Evolutionary conservation across 768 basidiomycete genomes (phyloP), one percentile per base, ranked within the genome.

Genomic region (Naganishia kalamii): DNA sequence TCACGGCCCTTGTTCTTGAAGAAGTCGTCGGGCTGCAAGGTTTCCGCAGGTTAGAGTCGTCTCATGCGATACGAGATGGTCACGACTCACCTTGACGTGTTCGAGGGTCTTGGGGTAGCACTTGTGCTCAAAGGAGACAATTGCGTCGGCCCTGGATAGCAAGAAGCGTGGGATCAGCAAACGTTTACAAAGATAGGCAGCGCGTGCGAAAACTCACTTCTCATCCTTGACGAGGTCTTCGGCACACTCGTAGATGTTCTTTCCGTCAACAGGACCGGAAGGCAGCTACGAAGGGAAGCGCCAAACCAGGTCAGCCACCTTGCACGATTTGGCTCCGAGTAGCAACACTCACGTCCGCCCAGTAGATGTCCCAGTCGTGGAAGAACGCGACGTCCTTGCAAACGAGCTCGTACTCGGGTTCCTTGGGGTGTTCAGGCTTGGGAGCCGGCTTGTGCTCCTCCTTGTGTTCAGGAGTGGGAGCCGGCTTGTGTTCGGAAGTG

Each of bases 71-170:
- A 23, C 11, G 19, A n/a, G n/a, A n/a, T 10, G 37, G 23, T n/a
- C 13, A 25, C 13, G 23, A 35, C 54, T 41, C 35, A 57, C 54
- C 35, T 37, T 4, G 54, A 57, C 19, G 54, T 41, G 27, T 33
- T 57, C 54, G 13, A 57, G 54, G 12, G 54, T 40, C 54, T 57
- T 57, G 54, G 54, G 54, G 21, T 57, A 57, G 35, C 54, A 57
- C 3, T 23, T 37, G 54, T 35, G 35, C 1, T 57, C 37, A 27
- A 7, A 57, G 23, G 54, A 37, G 19, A 57, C 54, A 23, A 35
- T 57, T 23, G 54, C 54, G 35, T 57, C 54, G 19, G 35, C 37
- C 21, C 54, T 57, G 35, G 11, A 57, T 8, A 27, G 12, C 11
- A 35, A 5, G 12, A 41, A n/a, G n/a, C n/a, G 43, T 6, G 6